phyloP scores from a whole-genome alignment of 352 stramenopile genomes.

The Phytophthora hybrid region DNA sequence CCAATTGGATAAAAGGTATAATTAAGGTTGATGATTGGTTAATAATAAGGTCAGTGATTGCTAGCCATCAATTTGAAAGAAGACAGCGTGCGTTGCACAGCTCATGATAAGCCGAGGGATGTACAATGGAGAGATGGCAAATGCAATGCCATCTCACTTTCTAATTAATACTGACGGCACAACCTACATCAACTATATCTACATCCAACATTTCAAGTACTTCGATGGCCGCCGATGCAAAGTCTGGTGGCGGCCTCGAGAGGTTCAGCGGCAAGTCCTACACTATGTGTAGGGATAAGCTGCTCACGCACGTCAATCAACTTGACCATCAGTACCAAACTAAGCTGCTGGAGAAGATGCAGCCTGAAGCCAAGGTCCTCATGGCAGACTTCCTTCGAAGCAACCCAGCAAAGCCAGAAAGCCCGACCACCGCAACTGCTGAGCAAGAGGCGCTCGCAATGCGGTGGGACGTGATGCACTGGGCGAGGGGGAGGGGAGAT shows the following conservation, averaged over 20 bases:
- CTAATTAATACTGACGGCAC: conserved; percentile 16
- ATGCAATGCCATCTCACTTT: conserved; percentile 2
- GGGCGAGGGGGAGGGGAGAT: conserved; percentile 2
- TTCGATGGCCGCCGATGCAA: conserved; percentile 18
- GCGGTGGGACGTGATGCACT: conserved; percentile 20
- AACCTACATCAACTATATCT: neutral
- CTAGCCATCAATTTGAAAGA: too few relatives aligned
- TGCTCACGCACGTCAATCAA: conserved; percentile 24
- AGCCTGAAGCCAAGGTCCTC: conserved; percentile 13
- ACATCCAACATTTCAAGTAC: conserved; percentile 32
- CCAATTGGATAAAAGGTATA: too few relatives aligned
- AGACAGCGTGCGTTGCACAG: too few relatives aligned
- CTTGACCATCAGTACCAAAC: conserved; percentile 20
- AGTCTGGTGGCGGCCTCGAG: conserved; percentile 13
- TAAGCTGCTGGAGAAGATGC: conserved; percentile 27
- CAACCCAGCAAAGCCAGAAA: too few relatives aligned
- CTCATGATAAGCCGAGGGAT: too few relatives aligned
- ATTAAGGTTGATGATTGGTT: too few relatives aligned
- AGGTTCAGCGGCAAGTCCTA: conserved; percentile 24
- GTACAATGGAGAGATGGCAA: too few relatives aligned
- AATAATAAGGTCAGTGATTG: too few relatives aligned
- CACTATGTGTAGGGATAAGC: conserved; percentile 32
- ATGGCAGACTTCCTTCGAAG: conserved; percentile 21
- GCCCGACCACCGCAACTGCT: too few relatives aligned
- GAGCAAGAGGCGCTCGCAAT: neutral